Base-by-base conservation (phyloP, 2,329 filamentous ascomycete species). In the Parafenestella ontariensis region DNA sequence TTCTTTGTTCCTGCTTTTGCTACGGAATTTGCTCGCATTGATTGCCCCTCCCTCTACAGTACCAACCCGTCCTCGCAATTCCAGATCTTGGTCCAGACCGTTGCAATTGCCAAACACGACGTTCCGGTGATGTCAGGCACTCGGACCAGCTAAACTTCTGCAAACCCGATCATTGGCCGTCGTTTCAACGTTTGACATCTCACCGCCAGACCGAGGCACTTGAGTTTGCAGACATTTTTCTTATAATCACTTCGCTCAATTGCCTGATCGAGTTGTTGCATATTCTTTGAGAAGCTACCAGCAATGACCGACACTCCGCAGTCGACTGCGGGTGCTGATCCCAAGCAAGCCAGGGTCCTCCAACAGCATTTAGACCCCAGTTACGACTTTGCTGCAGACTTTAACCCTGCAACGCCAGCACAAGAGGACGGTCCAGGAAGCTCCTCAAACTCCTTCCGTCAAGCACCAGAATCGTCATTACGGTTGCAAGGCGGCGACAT, bases 401-500 rank as follows among this genome's bases (percentile, higher is more conserved):
- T 80, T 52, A 76, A 79, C 55, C 72, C 72, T 24, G 64, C 60
- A 23, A 59, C 59, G 20, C 59, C 61, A 57, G 7, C 31, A 13
- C 63, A 58, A 39, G 56, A 58, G 58, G 62, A 64, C 28, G 66
- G 66, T 49, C 42, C 57, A 33, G 66, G 67, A 18, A 69, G 61
- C 52, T 65, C 68, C 15, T 62, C 68, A 15, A 62, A 59, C 34
- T 64, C 67, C 10, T 46, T 54, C 9, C 65, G 68, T 7, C 54
- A 61, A 20, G 52, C 39, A 21, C 73, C 76, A 40, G 85, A 88
- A 55, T 91, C 89, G 1, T 92, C 90, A 0, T 78, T 92, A 48
- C 85, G 81, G 54, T 80, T 92, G 3, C 89, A 89, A 68, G 90
- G 90, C 46, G 90, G 90, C 36, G 90, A 93, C 66, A 88, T 93